Conservation (phyloP, 805 yeast species). For the Kodamaea leandrae region DNA sequence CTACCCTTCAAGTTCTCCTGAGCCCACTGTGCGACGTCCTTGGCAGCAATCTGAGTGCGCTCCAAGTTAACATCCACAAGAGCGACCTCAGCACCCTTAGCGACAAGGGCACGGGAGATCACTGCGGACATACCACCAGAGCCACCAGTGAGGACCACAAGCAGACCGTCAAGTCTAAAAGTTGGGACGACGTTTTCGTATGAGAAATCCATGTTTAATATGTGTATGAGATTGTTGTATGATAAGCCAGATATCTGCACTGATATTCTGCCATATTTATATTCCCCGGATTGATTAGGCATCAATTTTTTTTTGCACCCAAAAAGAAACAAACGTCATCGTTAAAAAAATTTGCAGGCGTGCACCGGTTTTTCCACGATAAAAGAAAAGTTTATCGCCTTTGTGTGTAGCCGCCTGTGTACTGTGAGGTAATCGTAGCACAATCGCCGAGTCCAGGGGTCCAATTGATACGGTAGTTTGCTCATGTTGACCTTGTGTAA, state of each 20-base stretch:
- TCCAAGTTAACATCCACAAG: constrained; percentile 65
- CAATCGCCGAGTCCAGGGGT: no score
- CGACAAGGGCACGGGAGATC: constrained; percentile 61
- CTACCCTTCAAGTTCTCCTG: constrained; percentile 36
- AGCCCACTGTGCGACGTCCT: constrained; percentile 49
- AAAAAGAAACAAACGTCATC: constrained; percentile 6
- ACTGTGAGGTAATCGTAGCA: neutral
- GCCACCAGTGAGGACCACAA: constrained; percentile 77
- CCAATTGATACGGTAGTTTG: no score
- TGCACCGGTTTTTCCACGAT: neutral
- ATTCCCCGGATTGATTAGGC: neutral
- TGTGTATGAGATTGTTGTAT: neutral
- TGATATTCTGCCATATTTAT: constrained; percentile 1
- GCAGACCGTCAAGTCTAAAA: constrained; percentile 66
- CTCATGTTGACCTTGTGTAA: neutral
- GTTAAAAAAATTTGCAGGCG: neutral
- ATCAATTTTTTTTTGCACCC: neutral
- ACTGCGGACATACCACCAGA: constrained; percentile 75
- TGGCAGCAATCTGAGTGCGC: constrained; percentile 54
- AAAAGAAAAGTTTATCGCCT: neutral
- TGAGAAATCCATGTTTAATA: constrained; percentile 24
- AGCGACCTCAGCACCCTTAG: constrained; percentile 77
- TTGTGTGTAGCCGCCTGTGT: neutral
- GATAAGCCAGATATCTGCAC: neutral
- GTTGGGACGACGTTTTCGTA: constrained; percentile 53